Evolutionary conservation across 2,329 filamentous ascomycete species (phyloP).

Genomic region (Geoglossum cookeanum): DNA sequence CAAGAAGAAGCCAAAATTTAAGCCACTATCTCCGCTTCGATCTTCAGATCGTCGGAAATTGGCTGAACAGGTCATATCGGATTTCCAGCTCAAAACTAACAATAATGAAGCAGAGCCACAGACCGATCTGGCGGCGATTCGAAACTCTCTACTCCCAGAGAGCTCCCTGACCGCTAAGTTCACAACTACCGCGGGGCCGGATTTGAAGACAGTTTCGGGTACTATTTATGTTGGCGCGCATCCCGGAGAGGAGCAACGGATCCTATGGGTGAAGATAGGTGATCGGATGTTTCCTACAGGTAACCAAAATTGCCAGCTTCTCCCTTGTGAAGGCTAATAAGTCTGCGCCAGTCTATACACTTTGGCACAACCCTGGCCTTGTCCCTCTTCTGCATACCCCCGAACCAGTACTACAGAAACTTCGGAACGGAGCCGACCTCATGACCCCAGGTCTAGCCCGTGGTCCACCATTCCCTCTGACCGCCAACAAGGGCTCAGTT

Average conservation of each 20-base stretch:
- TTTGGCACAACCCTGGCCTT: conserved; percentile 43
- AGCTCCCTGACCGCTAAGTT: conserved; percentile 43
- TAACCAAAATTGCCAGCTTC: conserved; percentile 19
- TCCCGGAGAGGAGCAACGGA: conserved; percentile 34
- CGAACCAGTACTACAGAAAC: conserved; percentile 39
- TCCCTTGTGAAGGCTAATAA: conserved; percentile 18
- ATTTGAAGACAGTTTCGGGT: conserved; percentile 40
- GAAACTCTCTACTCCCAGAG: conserved; percentile 43
- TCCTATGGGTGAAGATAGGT: conserved; percentile 45
- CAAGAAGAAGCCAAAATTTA: conserved; percentile 22
- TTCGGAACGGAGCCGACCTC: conserved; percentile 44
- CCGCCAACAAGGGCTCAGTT: conserved; percentile 38
- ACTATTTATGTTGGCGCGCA: conserved; percentile 45
- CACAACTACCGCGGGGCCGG: conserved; percentile 42
- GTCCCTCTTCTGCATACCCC: conserved; percentile 46
- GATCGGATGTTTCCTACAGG: conserved; percentile 33
- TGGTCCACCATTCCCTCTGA: conserved; percentile 41
- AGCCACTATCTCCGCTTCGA: conserved; percentile 44
- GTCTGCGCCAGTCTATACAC: conserved; percentile 34
- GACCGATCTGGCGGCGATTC: conserved; percentile 23
- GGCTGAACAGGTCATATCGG: conserved; percentile 45
- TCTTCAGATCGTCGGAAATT: conserved; percentile 48
- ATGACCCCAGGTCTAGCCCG: conserved; percentile 49
- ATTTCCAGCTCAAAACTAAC: conserved; percentile 35
- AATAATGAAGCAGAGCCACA: conserved; percentile 14